These are phyloP conservation scores for Mycocentrospora acerina DNA, from an alignment of 2,329 filamentous ascomycete species.

Conservation along the genomic window DNA sequence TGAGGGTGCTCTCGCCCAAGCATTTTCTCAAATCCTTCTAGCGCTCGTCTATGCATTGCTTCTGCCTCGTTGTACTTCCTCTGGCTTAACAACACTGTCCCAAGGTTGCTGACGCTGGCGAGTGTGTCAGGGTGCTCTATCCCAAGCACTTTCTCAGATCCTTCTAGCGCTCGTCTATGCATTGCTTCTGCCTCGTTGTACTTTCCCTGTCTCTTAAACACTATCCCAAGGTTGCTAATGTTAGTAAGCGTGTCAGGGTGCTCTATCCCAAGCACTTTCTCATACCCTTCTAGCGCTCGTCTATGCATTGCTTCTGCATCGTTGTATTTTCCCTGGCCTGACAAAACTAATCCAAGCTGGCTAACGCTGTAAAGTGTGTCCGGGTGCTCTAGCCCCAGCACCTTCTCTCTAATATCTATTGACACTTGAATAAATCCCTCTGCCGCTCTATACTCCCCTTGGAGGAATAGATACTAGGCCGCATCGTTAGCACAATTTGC, in stretches of 20 bases:
- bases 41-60: background rate
- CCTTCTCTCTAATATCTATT: background rate
- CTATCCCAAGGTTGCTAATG: background rate
- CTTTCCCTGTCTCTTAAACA: background rate
- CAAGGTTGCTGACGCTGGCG: conserved; percentile 1
- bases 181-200: conserved; percentile 2
- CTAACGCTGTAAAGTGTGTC: background rate
- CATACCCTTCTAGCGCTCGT: background rate
- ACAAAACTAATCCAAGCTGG: background rate
- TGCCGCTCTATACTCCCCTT: background rate
- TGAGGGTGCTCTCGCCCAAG: conserved; percentile 5
- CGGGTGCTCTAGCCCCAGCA: background rate
- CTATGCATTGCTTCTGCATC: conserved; percentile 1
- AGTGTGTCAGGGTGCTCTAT: conserved; percentile 5
- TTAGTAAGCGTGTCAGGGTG: conserved; percentile 5
- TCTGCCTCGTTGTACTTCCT: conserved; percentile 8
- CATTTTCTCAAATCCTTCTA: conserved; percentile 3
- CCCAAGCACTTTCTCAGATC: background rate
- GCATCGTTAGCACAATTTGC: conserved; percentile 1
- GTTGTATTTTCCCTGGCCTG: background rate
- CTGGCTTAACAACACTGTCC: background rate
- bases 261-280: background rate
- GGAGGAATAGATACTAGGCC: conserved; percentile 1
- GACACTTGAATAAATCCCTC: background rate
- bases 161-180: background rate